Conservation (phyloP, 129 eudicot species). For the Rutidosis leptorrhynchoides region DNA sequence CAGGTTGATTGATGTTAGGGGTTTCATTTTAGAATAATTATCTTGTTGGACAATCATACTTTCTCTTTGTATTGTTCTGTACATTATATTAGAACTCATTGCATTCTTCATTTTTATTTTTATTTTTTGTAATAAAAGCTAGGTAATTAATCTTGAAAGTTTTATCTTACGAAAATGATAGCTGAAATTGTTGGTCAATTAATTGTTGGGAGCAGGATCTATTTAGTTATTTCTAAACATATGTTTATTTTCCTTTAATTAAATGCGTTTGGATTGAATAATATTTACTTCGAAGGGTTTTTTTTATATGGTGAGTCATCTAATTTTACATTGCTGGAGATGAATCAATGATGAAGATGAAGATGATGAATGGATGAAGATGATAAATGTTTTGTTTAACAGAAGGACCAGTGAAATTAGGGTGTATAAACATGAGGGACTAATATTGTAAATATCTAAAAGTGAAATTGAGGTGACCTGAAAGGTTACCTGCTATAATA, state of each 20-base stretch:
- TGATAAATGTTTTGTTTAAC: too few relatives aligned
- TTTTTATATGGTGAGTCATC: too few relatives aligned
- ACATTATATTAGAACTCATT: constrained; percentile 11
- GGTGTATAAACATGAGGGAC: too few relatives aligned
- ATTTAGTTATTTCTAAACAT: constrained; percentile 12
- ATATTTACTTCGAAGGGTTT: constrained; percentile 15
- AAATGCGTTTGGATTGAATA: constrained; percentile 9
- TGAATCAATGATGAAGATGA: too few relatives aligned
- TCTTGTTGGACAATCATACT: constrained; percentile 35
- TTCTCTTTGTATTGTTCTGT: constrained; percentile 22
- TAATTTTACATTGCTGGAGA: too few relatives aligned
- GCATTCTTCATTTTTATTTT: constrained; percentile 13
- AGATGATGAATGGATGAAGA: too few relatives aligned
- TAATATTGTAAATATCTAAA: too few relatives aligned
- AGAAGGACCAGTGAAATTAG: too few relatives aligned
- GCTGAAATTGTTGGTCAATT: constrained; percentile 14
- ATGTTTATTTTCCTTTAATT: constrained; percentile 2
- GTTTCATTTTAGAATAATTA: constrained; percentile 26
- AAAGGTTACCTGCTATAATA: too few relatives aligned
- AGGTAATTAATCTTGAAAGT: constrained; percentile 34
- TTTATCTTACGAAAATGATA: constrained; percentile 9
- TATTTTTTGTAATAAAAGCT: constrained; percentile 24
- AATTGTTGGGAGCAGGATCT: constrained; percentile 26
- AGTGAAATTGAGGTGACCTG: too few relatives aligned
- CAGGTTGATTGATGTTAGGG: constrained; percentile 36